Evolutionary conservation across 352 stramenopile genomes (phyloP).

Genomic region (Globisporangium emineosum): DNA sequence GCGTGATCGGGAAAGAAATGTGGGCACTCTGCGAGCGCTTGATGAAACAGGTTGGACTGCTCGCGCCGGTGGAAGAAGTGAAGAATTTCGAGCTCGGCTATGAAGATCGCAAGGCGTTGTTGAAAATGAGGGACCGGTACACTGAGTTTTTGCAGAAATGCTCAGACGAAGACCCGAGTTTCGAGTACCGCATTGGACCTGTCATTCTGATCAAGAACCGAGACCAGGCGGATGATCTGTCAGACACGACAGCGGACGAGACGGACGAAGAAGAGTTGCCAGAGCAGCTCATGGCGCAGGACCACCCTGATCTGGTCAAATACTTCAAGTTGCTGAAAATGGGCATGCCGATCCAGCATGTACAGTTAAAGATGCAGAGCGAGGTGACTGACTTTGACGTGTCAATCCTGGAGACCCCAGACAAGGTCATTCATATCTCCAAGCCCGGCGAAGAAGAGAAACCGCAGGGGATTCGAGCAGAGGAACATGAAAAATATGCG

Average conservation of each 20-base stretch:
- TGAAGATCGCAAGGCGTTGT: slow-evolving; percentile 73
- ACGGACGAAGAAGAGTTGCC: slow-evolving; percentile 56
- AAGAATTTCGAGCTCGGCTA: slow-evolving; percentile 76
- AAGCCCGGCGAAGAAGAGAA: slow-evolving; percentile 52
- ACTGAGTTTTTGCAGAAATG: slow-evolving; percentile 70
- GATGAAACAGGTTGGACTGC: slow-evolving; percentile 73
- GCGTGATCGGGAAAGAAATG: slow-evolving; percentile 85
- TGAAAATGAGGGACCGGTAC: slow-evolving; percentile 76
- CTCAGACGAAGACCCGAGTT: slow-evolving; percentile 63
- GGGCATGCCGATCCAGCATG: slow-evolving; percentile 68
- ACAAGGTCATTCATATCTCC: slow-evolving; percentile 87
- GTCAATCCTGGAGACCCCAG: slow-evolving; percentile 61
- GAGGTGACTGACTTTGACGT: slow-evolving; percentile 53
- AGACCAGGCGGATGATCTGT: slow-evolving; percentile 55
- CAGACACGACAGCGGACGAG: slow-evolving; percentile 58
- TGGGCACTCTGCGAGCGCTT: slow-evolving; percentile 76
- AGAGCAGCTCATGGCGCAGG: slow-evolving; percentile 37
- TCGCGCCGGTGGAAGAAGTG: slow-evolving; percentile 80
- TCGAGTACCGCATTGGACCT: slow-evolving; percentile 63
- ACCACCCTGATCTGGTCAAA: slow-evolving; percentile 67
- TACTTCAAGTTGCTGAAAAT: slow-evolving; percentile 84
- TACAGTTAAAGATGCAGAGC: slow-evolving; percentile 68
- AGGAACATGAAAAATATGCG: slow-evolving; percentile 68
- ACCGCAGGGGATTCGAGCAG: slow-evolving; percentile 43
- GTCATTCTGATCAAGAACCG: slow-evolving; percentile 79